Conservation (phyloP, 306 rosid genomes). For the Ziziphus jujuba region DNA sequence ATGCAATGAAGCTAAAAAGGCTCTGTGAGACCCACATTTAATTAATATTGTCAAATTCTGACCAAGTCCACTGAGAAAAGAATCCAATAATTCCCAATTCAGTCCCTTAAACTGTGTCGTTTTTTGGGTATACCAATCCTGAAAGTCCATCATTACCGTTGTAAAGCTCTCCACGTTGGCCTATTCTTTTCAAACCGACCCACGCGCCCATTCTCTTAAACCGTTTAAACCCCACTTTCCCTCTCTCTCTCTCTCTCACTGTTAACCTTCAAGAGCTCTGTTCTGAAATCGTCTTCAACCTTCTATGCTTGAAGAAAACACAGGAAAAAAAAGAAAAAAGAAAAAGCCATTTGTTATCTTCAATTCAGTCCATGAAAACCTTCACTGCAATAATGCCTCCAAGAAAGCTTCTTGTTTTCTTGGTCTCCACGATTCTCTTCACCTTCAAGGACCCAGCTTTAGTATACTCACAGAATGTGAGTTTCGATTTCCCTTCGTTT, state of each 20-base stretch:
- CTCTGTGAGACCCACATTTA: too few relatives aligned
- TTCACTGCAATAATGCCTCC: constrained; percentile 40
- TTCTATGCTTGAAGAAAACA: neutral
- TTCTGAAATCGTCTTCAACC: neutral
- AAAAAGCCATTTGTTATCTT: too few relatives aligned
- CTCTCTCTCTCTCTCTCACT: neutral
- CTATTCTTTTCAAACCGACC: constrained; percentile 12
- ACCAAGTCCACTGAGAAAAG: too few relatives aligned
- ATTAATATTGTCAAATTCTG: too few relatives aligned
- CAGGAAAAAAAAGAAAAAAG: neutral
- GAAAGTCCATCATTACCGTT: constrained; percentile 9
- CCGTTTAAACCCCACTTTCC: constrained; percentile 30
- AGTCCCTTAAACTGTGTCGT: neutral
- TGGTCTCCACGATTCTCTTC: neutral
- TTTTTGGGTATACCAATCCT: neutral
- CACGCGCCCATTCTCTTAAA: constrained; percentile 11
- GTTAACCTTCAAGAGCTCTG: constrained; percentile 2
- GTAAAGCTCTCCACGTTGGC: neutral
- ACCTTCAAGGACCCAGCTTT: neutral
- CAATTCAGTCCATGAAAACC: neutral
- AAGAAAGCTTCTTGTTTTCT: constrained; percentile 37
- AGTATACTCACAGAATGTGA: constrained; percentile 23
- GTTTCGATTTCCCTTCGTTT: constrained; percentile 59
- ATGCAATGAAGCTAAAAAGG: too few relatives aligned
- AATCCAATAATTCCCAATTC: too few relatives aligned